Base-by-base conservation (phyloP, 768 basidiomycete genomes). In the Mycena amicta region DNA sequence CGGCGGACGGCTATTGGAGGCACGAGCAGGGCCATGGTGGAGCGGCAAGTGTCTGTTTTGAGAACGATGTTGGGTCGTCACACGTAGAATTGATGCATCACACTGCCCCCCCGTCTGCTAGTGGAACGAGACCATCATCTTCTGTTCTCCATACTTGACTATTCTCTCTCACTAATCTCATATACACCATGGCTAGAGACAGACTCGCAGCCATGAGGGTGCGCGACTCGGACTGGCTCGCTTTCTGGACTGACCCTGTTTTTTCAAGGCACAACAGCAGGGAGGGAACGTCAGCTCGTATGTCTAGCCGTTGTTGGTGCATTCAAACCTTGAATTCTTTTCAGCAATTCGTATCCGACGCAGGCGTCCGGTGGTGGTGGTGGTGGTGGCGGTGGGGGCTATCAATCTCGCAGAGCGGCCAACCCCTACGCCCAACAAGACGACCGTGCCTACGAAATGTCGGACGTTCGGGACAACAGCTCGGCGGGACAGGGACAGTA, bases 1-100 rank as follows among this genome's bases (percentile, higher is more conserved):
- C 84, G 93, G 61, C 77, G 95, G 67, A 83, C 90, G 67, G 88
- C 95, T 2, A 93, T 98, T 65, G 97, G 97, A 29, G 97, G 97
- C 11, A 87, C 97, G 3, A 93, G 92, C 70, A 81, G 83, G 57
- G 80, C 80, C 65, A 96, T 93, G 83, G 82, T 99, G 13, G 83
- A 88, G 62, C 77, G 93, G 63, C 96, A 98, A 75, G 87, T 98
- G 55, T 72, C 84, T 18, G 86, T 90, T 3, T 62, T 12, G 54
- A 61, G 66, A 30, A 55, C 64, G 52, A 39, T 50, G n/a, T 33
- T 56, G 23, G 18, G 33, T 37, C 12, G 46, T n/a, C n/a, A n/a
- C n/a, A n/a, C n/a, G n/a, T n/a, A 39, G 30, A 45, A 15, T 53
- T 51, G 55, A 33, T 40, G 43, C 43, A 45, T 15, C 22, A 23